phyloP scores from a whole-genome alignment of 257 asterid species.

The Solanum chiquidenum region DNA sequence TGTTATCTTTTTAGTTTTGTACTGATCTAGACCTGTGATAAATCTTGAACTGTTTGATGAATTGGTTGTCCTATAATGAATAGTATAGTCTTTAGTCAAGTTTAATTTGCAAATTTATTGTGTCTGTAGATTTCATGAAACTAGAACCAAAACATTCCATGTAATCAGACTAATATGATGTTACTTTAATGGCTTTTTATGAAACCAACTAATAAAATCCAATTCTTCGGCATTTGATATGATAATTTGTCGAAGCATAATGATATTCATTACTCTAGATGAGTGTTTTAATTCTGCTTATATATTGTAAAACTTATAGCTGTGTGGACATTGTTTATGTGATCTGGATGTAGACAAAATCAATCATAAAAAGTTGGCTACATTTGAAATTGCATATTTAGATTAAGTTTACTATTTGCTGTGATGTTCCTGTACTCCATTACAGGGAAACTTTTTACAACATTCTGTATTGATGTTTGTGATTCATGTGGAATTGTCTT shows the following conservation, averaged over 20 bases:
- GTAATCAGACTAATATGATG: neutral
- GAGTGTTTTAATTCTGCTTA: neutral
- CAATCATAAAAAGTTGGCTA: neutral
- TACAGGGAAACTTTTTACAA: neutral
- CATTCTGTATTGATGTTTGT: neutral
- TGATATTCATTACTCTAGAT: neutral
- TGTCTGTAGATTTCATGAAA: neutral
- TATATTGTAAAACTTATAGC: neutral
- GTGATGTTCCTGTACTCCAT: neutral
- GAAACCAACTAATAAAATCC: neutral
- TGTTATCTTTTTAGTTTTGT: neutral
- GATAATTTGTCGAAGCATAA: neutral
- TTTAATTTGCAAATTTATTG: neutral
- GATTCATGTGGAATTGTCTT: neutral
- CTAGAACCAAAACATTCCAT: neutral
- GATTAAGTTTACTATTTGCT: neutral
- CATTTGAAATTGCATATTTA: neutral
- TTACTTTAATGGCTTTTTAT: neutral
- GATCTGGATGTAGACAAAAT: neutral
- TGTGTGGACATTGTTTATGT: neutral
- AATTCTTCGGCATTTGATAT: neutral
- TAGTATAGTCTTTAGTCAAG: neutral
- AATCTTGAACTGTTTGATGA: neutral
- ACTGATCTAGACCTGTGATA: neutral
- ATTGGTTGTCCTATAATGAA: neutral